Evolutionary conservation across 2,329 filamentous ascomycete species (phyloP), one percentile per base, ranked within the genome.

Genomic region (Fusarium caatingaense): DNA sequence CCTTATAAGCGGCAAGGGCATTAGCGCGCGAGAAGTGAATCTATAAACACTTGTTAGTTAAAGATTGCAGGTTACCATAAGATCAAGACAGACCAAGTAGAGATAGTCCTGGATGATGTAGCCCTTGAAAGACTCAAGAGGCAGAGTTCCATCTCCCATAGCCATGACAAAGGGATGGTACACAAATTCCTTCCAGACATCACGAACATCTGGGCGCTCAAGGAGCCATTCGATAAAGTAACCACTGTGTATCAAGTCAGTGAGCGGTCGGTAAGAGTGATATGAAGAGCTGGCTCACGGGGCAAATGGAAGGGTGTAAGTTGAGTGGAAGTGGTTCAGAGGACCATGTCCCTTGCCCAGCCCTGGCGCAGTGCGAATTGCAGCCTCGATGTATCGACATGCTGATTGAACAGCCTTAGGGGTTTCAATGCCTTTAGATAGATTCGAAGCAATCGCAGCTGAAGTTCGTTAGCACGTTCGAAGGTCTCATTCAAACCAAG

Each of bases 91-190:
- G 74, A 96, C 92, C 45, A 98, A 82, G 76, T 96, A 98, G 7
- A 97, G 84, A 75, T 98, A 98, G 76, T 98, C 95, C 74, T 98
- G 95, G 12, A 96, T 86, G 59, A 98, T 88, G 77, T 98, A 98
- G 41, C 91, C 87, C 78, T 94, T 96, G 84, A 97, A 98, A 0
- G 89, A 91, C 45, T 92, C 88, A 2, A 91, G 73, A 0, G 92
- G 91, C 21, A 98, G 83, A 10, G 87, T 91, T 0, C 93, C 94
- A 62, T 91, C 85, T 1, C 92, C 94, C 76, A 98, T 84, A 16
- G 87, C 88, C 75, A 90, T 84, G 44, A 97, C 92, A 76, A 98
- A 98, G 0, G 91, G 88, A 76, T 98, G 95, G 71, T 94, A 85
- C 4, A 92, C 90, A 76, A 93, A 97, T 15, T 83, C 82, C 49